phyloP scores from a whole-genome alignment of 2,329 filamentous ascomycete species.

The Sporothrix inflata region DNA sequence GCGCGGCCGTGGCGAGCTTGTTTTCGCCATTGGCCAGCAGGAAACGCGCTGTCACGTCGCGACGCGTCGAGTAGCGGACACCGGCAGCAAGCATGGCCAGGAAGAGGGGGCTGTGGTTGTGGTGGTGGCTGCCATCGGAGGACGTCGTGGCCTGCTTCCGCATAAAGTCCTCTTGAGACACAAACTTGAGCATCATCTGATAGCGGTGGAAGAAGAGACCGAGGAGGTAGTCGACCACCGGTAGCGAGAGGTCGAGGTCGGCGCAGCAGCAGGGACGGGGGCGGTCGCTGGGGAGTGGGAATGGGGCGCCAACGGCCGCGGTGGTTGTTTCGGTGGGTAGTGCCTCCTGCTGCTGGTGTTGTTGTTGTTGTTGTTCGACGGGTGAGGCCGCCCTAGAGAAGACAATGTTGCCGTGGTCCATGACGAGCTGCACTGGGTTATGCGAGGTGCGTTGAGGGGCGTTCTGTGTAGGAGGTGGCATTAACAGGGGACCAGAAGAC shows the following conservation, averaged over 20 bases:
- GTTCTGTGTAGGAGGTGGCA: background rate
- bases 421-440: background rate
- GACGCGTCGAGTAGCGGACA: conserved; percentile 25
- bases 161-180: conserved; percentile 26
- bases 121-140: conserved; percentile 15
- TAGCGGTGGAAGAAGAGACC: conserved; percentile 29
- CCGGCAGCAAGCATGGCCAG: conserved; percentile 31
- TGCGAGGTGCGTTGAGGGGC: background rate
- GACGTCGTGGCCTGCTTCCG: conserved; percentile 1
- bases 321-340: background rate
- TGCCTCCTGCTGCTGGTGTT: background rate
- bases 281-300: background rate
- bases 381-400: background rate
- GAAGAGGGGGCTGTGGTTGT: conserved; percentile 24
- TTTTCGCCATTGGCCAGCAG: conserved; percentile 19
- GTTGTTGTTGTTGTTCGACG: background rate
- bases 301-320: background rate
- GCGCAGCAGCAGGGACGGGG: background rate
- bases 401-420: background rate
- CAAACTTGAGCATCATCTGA: conserved; percentile 30
- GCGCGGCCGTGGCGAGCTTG: conserved; percentile 21
- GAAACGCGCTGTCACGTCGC: conserved; percentile 23
- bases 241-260: conserved; percentile 9
- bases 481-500: background rate
- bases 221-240: conserved; percentile 27